A percentile compares a stretch with the other conserved stretches of the same genome.
phyloP scores from a whole-genome alignment of 179 eudicot species.

The Silene vulgaris region DNA sequence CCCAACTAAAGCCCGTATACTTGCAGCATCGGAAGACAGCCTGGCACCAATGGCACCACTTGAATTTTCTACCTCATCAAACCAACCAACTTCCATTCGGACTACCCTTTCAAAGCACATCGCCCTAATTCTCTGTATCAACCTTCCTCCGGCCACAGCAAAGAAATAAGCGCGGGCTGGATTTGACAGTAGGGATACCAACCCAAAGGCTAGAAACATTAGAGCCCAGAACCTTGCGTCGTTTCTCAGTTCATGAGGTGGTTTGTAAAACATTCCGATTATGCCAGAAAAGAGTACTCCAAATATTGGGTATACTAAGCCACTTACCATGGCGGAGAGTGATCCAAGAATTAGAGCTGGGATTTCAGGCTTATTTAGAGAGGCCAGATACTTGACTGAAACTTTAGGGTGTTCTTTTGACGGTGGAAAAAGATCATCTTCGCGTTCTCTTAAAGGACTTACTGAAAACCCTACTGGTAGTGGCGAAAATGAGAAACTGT shows the following conservation, averaged over 20 bases:
- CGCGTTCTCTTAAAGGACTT: slow-evolving; percentile 16
- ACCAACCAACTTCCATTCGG: slow-evolving; percentile 24
- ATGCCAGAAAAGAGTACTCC: slow-evolving; percentile 16
- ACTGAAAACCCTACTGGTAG: slow-evolving; percentile 15
- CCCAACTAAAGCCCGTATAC: slow-evolving; percentile 16
- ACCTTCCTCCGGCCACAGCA: slow-evolving; percentile 19
- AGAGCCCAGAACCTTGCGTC: slow-evolving; percentile 16
- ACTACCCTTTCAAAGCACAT: slow-evolving; percentile 21
- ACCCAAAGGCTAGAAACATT: slow-evolving; percentile 19
- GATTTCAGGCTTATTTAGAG: slow-evolving; percentile 22
- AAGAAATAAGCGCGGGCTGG: slow-evolving; percentile 17
- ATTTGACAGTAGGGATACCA: slow-evolving; percentile 15
- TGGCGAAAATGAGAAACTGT: slow-evolving; percentile 20
- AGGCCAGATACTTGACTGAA: slow-evolving; percentile 19
- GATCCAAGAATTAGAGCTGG: slow-evolving; percentile 16
- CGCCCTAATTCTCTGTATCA: slow-evolving; percentile 20
- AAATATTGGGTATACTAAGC: slow-evolving; percentile 13
- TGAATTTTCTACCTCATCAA: slow-evolving; percentile 20
- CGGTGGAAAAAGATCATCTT: slow-evolving; percentile 19
- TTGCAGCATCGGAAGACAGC: slow-evolving; percentile 18
- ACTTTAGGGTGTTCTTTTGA: slow-evolving; percentile 17
- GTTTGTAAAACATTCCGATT: slow-evolving; percentile 18
- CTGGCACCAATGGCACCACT: slow-evolving; percentile 20
- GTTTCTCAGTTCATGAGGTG: slow-evolving; percentile 20
- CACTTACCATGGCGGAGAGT: slow-evolving; percentile 17